A percentile compares a stretch with the other conserved stretches of the same genome.
phyloP scores from a whole-genome alignment of 2,329 filamentous ascomycete genomes.

The Colletotrichum godetiae region DNA sequence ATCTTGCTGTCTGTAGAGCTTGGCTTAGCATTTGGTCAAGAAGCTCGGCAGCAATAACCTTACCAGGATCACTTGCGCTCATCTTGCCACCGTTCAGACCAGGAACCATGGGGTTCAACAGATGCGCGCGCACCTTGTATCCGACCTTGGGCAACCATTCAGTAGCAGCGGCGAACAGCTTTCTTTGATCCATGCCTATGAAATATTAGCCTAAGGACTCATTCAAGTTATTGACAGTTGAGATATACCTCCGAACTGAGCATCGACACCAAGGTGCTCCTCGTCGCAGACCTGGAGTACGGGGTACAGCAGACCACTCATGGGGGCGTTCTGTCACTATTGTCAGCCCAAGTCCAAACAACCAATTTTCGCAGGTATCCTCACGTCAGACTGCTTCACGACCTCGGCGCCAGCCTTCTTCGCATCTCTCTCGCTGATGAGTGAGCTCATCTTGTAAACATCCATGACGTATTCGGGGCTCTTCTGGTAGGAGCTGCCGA shows the following conservation, averaged over 20 bases:
- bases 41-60: not conserved
- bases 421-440: constrained; percentile 82
- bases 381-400: constrained; percentile 82
- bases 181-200: constrained; percentile 78
- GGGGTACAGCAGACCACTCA: constrained; percentile 83
- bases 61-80: constrained; percentile 78
- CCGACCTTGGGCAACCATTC: constrained; percentile 88
- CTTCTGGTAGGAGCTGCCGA: constrained; percentile 86
- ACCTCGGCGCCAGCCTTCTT: constrained; percentile 93
- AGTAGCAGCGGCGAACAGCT: constrained; percentile 87
- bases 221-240: not conserved
- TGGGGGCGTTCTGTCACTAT: constrained; percentile 57
- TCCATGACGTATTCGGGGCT: constrained; percentile 84
- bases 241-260: constrained; percentile 81
- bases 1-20: constrained; percentile 80
- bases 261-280: constrained; percentile 87
- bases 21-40: constrained; percentile 2
- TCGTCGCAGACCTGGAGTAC: constrained; percentile 93
- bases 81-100: constrained; percentile 89
- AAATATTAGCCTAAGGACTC: not conserved
- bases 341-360: constrained; percentile 2
- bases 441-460: constrained; percentile 78
- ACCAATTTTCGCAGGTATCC: not conserved
- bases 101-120: constrained; percentile 91
- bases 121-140: constrained; percentile 72